Conservation (phyloP, 352 stramenopile species). For the Pythium rishiriense region DNA sequence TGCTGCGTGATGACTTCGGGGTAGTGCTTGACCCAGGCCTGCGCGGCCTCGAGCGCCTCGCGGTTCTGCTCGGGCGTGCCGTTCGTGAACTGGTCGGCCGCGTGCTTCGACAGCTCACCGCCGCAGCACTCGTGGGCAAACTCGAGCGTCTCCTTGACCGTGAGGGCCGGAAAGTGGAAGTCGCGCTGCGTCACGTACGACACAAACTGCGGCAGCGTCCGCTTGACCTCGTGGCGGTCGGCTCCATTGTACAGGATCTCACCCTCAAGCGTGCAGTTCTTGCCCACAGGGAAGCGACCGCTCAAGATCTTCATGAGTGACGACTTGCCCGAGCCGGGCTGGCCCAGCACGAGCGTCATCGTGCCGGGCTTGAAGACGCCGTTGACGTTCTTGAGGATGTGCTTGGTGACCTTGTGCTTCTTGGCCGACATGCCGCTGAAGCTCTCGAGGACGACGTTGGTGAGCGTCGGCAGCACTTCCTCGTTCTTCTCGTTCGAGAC, state of each 20-base stretch:
- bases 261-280: conserved; percentile 35
- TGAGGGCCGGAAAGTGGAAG: conserved; percentile 34
- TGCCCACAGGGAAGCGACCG: conserved; percentile 43
- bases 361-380: conserved; percentile 45
- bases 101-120: conserved; percentile 27
- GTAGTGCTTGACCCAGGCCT: conserved; percentile 29
- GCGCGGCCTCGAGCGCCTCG: conserved; percentile 18
- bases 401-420: conserved; percentile 39
- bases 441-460: conserved; percentile 41
- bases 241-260: conserved; percentile 52
- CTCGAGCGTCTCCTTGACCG: conserved; percentile 19
- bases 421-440: conserved; percentile 32
- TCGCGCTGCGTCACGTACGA: conserved; percentile 54
- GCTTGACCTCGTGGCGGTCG: conserved; percentile 20
- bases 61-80: conserved; percentile 20
- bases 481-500: conserved; percentile 29
- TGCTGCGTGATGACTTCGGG: conserved; percentile 43
- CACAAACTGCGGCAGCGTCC: conserved; percentile 43
- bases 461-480: conserved; percentile 43
- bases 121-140: conserved; percentile 59
- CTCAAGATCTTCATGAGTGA: conserved; percentile 55
- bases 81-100: conserved; percentile 18
- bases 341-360: conserved; percentile 51
- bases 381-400: conserved; percentile 44
- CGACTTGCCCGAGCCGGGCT: conserved; percentile 49